A percentile compares a stretch with the other conserved stretches of the same genome.
These are phyloP conservation scores for Penicillium canescens DNA, from an alignment of 495 filamentous ascomycete species.

Conservation along the genomic window DNA sequence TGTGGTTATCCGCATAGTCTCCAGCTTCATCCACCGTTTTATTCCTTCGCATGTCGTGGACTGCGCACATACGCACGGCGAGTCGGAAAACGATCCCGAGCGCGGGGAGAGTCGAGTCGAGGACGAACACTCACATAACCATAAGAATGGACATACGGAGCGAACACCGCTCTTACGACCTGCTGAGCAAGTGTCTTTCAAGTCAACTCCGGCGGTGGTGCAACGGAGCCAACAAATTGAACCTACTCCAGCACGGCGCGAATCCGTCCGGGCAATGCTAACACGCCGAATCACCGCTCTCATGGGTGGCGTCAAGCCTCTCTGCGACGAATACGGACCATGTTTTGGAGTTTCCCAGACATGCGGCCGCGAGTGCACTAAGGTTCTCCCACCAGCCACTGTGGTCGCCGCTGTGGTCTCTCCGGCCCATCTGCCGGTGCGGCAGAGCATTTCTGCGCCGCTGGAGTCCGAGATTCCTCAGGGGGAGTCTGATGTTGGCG, in stretches of 20 bases:
- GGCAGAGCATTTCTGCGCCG: constrained; percentile 18
- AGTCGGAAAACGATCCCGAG: constrained; percentile 35
- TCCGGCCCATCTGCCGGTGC: constrained; percentile 9
- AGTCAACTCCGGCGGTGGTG: constrained; percentile 27
- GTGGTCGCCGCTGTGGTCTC: constrained; percentile 7
- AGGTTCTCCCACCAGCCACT: constrained; percentile 27
- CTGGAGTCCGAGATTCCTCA: constrained; percentile 2
- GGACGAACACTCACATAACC: constrained; percentile 18
- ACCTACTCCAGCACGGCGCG: constrained; percentile 18
- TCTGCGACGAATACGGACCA: constrained; percentile 72
- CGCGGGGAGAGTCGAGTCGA: constrained; percentile 21
- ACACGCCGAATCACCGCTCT: constrained; percentile 59
- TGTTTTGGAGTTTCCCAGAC: constrained; percentile 86
- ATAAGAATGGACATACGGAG: constrained; percentile 36
- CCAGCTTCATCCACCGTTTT: constrained; percentile 74
- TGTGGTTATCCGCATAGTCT: constrained; percentile 78
- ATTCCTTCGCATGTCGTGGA: constrained; percentile 94
- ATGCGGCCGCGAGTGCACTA: constrained; percentile 75
- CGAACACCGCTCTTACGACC: constrained; percentile 44
- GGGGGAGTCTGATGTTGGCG: not conserved
- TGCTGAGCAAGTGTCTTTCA: constrained; percentile 10
- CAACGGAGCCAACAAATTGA: constrained; percentile 11
- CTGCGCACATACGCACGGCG: constrained; percentile 78
- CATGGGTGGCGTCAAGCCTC: constrained; percentile 63
- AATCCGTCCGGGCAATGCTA: constrained; percentile 40